Evolutionary conservation across 2,329 filamentous ascomycete species (phyloP).

Genomic region (Ophiosphaerella korrae): DNA sequence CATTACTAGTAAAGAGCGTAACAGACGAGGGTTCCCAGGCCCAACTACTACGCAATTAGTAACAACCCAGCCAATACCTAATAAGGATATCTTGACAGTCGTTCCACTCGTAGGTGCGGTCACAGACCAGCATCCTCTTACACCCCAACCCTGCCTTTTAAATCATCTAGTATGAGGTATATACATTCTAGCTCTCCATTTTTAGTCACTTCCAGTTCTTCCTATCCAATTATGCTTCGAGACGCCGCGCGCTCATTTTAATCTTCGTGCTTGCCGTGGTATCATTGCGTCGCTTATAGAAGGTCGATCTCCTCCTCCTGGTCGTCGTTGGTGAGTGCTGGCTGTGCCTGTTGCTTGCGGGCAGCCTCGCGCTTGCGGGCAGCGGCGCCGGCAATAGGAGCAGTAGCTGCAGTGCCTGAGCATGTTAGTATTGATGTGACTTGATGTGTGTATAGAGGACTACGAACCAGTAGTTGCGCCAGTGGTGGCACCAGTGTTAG

Average conservation of each 20-base stretch:
- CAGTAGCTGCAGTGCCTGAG: slow-evolving; percentile 3
- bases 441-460: not conserved
- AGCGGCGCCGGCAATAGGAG: slow-evolving; percentile 13
- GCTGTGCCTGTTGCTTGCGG: slow-evolving; percentile 14
- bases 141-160: not conserved
- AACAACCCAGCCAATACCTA: not conserved
- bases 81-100: not conserved
- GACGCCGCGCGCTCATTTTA: not conserved
- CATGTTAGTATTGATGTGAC: not conserved
- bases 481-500: not conserved
- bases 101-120: slow-evolving; percentile 4
- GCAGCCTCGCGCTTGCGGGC: slow-evolving; percentile 25
- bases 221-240: not conserved
- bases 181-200: slow-evolving; percentile 7
- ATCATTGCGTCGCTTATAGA: slow-evolving; percentile 15
- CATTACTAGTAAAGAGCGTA: slow-evolving; percentile 23
- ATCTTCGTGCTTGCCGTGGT: slow-evolving; percentile 6
- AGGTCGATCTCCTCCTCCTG: slow-evolving; percentile 44
- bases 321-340: slow-evolving; percentile 39
- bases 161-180: slow-evolving; percentile 7
- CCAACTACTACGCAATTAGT: slow-evolving; percentile 18
- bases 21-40: slow-evolving; percentile 28
- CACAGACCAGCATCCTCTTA: slow-evolving; percentile 13
- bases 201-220: not conserved
- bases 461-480: not conserved